These are phyloP conservation scores for Blyttiomyces sp. DNA, from an alignment of 371 early-diverging fungal genomes.

Conservation along the genomic window DNA sequence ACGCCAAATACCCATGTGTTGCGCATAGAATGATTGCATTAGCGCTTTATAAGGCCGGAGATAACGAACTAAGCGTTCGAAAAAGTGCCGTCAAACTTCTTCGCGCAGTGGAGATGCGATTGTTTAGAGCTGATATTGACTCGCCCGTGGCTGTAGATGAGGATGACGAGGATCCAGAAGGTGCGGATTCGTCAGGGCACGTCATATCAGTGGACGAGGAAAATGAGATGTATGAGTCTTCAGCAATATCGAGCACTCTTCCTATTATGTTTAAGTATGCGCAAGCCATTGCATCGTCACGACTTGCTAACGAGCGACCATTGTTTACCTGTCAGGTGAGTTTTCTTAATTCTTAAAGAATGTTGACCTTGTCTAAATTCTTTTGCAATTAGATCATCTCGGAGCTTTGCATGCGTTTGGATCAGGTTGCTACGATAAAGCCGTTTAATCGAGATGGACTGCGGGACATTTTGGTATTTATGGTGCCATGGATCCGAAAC, in stretches of 20 bases:
- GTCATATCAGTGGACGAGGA: constrained; percentile 15
- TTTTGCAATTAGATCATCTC: constrained; percentile 52
- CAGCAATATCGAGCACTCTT: constrained; percentile 70
- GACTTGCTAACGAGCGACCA: constrained; percentile 62
- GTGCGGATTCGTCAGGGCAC: constrained; percentile 2
- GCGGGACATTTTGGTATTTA: constrained; percentile 63
- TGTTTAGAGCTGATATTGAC: constrained; percentile 49
- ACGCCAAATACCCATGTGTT: constrained; percentile 14
- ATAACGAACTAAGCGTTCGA: constrained; percentile 70
- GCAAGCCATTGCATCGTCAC: constrained; percentile 64
- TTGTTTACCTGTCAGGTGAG: constrained; percentile 63
- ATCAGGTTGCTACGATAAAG: constrained; percentile 61
- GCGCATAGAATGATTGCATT: constrained; percentile 69
- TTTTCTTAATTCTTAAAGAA: constrained; percentile 1
- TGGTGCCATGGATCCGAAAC: constrained; percentile 85
- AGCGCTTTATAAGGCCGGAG: constrained; percentile 78
- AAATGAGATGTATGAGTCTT: constrained; percentile 33
- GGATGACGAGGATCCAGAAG: not conserved
- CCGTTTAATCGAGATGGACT: constrained; percentile 40
- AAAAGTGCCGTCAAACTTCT: constrained; percentile 73
- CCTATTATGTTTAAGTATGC: constrained; percentile 82
- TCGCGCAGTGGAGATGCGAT: constrained; percentile 67
- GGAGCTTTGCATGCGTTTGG: constrained; percentile 75
- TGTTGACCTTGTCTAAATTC: not conserved
- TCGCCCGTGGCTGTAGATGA: not conserved